These are phyloP conservation scores for Pythium phragmitis DNA, from an alignment of 352 stramenopile species.

Conservation along the genomic window DNA sequence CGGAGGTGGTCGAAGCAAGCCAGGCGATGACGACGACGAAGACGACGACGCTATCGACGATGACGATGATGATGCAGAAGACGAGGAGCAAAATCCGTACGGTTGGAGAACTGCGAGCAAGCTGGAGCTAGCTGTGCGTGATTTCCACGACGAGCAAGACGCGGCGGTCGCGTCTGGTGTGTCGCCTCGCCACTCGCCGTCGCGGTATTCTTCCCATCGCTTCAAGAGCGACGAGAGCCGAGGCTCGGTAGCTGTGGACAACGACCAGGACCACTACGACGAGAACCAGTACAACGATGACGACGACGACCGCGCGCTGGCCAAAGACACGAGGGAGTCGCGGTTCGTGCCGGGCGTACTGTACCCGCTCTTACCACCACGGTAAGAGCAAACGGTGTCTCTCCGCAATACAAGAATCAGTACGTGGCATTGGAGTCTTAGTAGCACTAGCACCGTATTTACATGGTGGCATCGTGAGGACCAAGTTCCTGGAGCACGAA, in stretches of 20 bases:
- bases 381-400: constrained; percentile 11
- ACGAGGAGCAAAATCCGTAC: background rate
- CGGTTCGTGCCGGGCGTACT: constrained; percentile 55
- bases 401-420: background rate
- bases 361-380: constrained; percentile 54
- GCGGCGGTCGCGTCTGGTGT: background rate
- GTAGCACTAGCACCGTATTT: background rate
- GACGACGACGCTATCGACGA: background rate
- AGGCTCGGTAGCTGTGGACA: constrained; percentile 7
- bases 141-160: constrained; percentile 32
- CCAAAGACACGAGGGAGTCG: constrained; percentile 30
- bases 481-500: constrained; percentile 68
- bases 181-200: constrained; percentile 7
- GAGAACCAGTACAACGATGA: constrained; percentile 2
- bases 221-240: constrained; percentile 39
- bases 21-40: constrained; percentile 12
- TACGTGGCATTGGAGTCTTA: background rate
- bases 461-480: constrained; percentile 58
- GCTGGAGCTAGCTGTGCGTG: constrained; percentile 38
- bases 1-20: constrained; percentile 14
- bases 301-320: constrained; percentile 22
- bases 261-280: constrained; percentile 12
- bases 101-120: constrained; percentile 19
- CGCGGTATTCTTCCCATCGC: constrained; percentile 25
- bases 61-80: background rate